Conservation (phyloP, 202 grass and related monocot species). For the Setaria viridis region DNA sequence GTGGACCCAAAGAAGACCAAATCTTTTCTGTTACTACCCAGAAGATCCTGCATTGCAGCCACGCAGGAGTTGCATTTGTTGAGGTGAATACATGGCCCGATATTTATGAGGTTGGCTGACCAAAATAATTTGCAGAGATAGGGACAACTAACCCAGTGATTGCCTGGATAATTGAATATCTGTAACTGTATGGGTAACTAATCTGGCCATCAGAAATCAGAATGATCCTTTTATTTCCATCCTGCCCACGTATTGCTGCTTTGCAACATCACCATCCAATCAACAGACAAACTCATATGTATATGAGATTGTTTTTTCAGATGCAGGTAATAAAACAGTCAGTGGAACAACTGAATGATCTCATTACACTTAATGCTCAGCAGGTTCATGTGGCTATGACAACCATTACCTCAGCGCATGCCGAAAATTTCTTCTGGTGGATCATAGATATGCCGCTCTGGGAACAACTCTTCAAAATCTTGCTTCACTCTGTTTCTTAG, state of each 20-base stretch:
- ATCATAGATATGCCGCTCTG: slow-evolving; percentile 94
- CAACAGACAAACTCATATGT: slow-evolving; percentile 4
- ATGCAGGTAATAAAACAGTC: background rate
- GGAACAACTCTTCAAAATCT: slow-evolving; percentile 97
- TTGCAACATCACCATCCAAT: slow-evolving; percentile 22
- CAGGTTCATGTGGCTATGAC: background rate
- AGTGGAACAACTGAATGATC: slow-evolving; percentile 16
- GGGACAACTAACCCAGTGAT: background rate
- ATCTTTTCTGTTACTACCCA: slow-evolving; percentile 29
- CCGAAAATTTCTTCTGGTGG: slow-evolving; percentile 97
- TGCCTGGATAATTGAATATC: background rate
- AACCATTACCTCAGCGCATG: slow-evolving; percentile 60
- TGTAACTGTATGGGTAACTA: slow-evolving; percentile 18
- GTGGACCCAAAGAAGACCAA: slow-evolving; percentile 11
- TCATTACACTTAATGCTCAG: background rate
- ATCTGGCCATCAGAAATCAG: slow-evolving; percentile 28
- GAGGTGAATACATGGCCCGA: slow-evolving; percentile 12
- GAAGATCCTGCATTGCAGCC: slow-evolving; percentile 29
- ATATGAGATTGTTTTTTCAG: slow-evolving; percentile 17
- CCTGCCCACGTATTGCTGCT: background rate
- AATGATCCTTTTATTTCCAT: background rate
- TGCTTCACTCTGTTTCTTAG: slow-evolving; percentile 94
- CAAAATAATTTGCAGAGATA: slow-evolving; percentile 17
- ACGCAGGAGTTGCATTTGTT: slow-evolving; percentile 10
- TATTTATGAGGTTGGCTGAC: slow-evolving; percentile 11